Evolutionary conservation across 805 yeast genomes (phyloP), one percentile per base, ranked within the genome.

Genomic region (Wickerhamiella allomyrinae): DNA sequence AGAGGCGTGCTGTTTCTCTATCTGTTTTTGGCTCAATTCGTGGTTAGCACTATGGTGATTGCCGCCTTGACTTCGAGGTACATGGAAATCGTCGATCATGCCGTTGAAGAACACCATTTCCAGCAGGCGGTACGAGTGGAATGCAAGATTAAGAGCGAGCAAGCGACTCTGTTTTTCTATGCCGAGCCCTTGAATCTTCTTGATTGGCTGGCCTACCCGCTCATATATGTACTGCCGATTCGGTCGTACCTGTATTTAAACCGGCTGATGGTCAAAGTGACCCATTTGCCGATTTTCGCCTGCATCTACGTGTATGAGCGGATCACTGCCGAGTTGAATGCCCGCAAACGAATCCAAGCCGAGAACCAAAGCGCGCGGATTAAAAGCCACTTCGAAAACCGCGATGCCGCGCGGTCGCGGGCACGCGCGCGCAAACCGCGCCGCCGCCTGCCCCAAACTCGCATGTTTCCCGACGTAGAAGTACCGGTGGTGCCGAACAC

Each of bases 31-130:
- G 69, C 71, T 41, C 77, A 73, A 44, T 73, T 73, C 52, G 68
- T 73, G 29, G 67, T 73, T 17, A 62, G 73, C 20, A 70, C 77
- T 4, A 71, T 73, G 39, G 61, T 73, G 20, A 74, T 75, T 7
- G 74, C 76, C 38, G 76, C 73, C 0, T 57, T 73, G 47, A 56
- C 64, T 11, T 68, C 60, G 37, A 51, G 60, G 20, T 62, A 61
- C 46, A 57, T 63, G 3, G 57, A 49, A 8, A 59, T 61, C 17
- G 50, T 49, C 11, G 57, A 51, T 13, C 60, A 57, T 39, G 58
- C 66, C n/a, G 47, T 51, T n/a, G 65, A 63, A 39, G 67, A 63
- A 51, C 60, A 61, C 42, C 59, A 60, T 34, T 63, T 49, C 40
- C 42, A 62, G 35, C 57, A 53, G 29, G 63, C 67, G 0, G 63